Evolutionary conservation across 441 rosid species (phyloP).

Genomic region (Pelargonium exstipulatum): DNA sequence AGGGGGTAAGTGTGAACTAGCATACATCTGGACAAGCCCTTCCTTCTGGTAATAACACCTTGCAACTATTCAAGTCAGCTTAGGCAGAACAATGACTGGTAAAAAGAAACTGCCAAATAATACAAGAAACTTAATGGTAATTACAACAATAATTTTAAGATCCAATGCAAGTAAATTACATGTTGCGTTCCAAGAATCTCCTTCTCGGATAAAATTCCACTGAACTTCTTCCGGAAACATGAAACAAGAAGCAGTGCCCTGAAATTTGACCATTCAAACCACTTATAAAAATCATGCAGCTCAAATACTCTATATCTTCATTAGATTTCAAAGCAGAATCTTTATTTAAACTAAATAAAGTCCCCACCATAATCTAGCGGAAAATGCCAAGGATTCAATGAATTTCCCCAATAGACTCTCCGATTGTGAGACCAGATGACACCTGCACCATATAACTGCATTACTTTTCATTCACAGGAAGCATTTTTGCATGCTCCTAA

Average conservation of each 20-base stretch:
- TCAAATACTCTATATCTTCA: constrained; percentile 10
- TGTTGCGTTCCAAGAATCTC: constrained; percentile 60
- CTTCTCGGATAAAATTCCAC: constrained; percentile 46
- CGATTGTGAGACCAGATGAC: constrained; percentile 38
- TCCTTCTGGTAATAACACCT: constrained; percentile 56
- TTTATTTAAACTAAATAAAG: constrained; percentile 9
- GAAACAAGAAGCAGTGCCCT: constrained; percentile 71
- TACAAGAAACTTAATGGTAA: constrained; percentile 12
- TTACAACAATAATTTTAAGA: constrained; percentile 14
- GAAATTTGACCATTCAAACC: constrained; percentile 29
- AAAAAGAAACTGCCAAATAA: constrained; percentile 20
- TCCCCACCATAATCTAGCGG: constrained; percentile 74
- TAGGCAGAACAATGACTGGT: constrained; percentile 28
- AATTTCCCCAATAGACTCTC: constrained; percentile 57
- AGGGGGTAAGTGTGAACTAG: constrained; percentile 45
- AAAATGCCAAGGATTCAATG: constrained; percentile 56
- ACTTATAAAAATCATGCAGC: constrained; percentile 17
- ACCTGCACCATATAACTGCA: constrained; percentile 45
- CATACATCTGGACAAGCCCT: constrained; percentile 63
- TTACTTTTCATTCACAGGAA: constrained; percentile 16
- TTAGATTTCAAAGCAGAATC: background rate
- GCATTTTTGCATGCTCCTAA: constrained; percentile 13
- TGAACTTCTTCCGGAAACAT: constrained; percentile 62
- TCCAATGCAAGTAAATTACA: constrained; percentile 39
- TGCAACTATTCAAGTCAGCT: constrained; percentile 37